Evolutionary conservation across 2,329 filamentous ascomycete genomes (phyloP).

Genomic region (Rhynchosporium secalis): DNA sequence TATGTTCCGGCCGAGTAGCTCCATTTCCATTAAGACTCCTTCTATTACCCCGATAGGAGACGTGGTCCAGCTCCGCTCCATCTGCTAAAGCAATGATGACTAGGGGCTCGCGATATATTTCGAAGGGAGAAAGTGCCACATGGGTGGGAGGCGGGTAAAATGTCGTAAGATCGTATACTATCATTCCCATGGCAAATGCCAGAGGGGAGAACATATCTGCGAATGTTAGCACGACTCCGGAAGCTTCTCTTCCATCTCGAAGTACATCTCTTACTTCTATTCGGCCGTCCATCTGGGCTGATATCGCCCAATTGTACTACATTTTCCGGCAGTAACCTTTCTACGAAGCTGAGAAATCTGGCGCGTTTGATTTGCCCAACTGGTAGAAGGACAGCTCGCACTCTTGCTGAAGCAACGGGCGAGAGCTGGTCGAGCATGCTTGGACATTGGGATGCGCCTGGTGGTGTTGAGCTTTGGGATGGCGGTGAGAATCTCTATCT

Average conservation of each 20-base stretch:
- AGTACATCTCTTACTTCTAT: constrained; percentile 68
- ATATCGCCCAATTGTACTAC: constrained; percentile 84
- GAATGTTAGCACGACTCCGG: constrained; percentile 27
- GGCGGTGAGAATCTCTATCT: background rate
- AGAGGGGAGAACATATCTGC: constrained; percentile 91
- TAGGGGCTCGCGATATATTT: constrained; percentile 82
- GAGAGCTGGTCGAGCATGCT: constrained; percentile 89
- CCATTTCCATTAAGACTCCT: constrained; percentile 53
- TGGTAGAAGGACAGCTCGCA: constrained; percentile 84
- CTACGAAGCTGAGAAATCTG: constrained; percentile 76
- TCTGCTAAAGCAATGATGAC: constrained; percentile 84
- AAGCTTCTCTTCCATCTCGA: background rate
- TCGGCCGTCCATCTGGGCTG: constrained; percentile 78
- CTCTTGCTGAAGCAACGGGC: constrained; percentile 86
- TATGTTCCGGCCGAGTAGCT: constrained; percentile 51
- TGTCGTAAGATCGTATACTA: constrained; percentile 85
- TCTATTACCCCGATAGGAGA: constrained; percentile 55
- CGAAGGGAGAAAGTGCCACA: constrained; percentile 80
- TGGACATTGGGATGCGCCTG: constrained; percentile 47
- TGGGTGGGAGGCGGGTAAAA: constrained; percentile 79
- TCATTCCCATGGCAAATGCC: constrained; percentile 79
- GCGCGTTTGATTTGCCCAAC: constrained; percentile 82
- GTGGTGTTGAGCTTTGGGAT: constrained; percentile 13
- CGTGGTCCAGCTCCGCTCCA: constrained; percentile 64
- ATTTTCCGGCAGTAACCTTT: constrained; percentile 75